Evolutionary conservation across 106 monocot genomes (phyloP), one percentile per base, ranked within the genome.

Genomic region (Chionographis japonica): DNA sequence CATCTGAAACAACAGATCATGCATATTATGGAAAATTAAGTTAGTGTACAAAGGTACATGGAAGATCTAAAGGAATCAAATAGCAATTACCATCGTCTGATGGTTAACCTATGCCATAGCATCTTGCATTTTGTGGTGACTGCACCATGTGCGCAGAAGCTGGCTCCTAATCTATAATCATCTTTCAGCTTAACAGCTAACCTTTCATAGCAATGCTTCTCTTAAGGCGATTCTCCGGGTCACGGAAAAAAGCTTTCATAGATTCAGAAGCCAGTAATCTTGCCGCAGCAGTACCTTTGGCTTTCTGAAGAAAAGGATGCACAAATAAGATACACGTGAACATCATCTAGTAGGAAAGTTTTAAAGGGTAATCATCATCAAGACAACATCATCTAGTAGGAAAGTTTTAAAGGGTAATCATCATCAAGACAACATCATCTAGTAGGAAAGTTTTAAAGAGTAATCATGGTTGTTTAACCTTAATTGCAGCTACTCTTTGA

Each of bases 121-220:
- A 46, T 46, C 5, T 6, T 46, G 8, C 46, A 46, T 46, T 10
- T 10, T 46, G 46, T 10, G 9, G 46, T 10, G 8, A 58, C 20
- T 4, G n/a, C 58, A 58, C 36, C 7, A 63, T 13, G 11, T 39
- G 15, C 39, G 11, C n/a, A 13, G 37, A 7, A 12, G n/a, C 12
- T 4, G 0, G 3, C 11, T 4, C n/a, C 12, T 39, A 13, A 38
- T 3, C 1, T 40, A 40, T 39, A 63, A 40, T 42, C 6, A 16
- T 12, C 7, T 51, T 13, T 37, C 18, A n/a, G 15, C 8, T 49
- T 46, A 46, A 55, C 4, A 41, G 42, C 54, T 40, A 8, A 87
- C 89, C 97, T 98, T 90, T 89, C 97, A 92, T 90, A 39, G 89
- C 69, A 57, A 92, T 74, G 69, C 97, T 98, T 68, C 97, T 86